A percentile compares a stretch with the other conserved stretches of the same genome.
Conservation (phyloP, 148 eudicot species). For the Cornus florida region DNA sequence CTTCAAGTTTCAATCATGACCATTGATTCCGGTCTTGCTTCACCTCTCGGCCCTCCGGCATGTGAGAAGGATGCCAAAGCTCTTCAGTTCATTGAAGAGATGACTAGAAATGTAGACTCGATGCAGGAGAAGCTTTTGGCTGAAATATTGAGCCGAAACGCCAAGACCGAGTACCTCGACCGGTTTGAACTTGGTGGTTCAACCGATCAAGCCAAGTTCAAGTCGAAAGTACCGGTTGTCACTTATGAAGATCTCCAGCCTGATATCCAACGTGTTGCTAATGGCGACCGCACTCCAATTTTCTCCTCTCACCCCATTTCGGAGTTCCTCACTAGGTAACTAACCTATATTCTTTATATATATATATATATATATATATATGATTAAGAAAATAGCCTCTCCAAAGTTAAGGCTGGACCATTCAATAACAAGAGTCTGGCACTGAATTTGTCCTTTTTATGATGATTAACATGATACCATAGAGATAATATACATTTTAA, state of each 20-base stretch:
- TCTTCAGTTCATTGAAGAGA: slow-evolving; percentile 52
- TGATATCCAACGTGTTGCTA: slow-evolving; percentile 59
- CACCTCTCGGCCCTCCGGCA: slow-evolving; percentile 26
- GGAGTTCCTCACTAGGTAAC: slow-evolving; percentile 69
- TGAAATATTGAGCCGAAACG: slow-evolving; percentile 56
- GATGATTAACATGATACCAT: too few relatives aligned
- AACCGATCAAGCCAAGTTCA: slow-evolving; percentile 38
- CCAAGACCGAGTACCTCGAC: slow-evolving; percentile 51
- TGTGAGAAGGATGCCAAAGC: slow-evolving; percentile 40
- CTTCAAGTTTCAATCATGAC: slow-evolving; percentile 17
- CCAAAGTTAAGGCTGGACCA: too few relatives aligned
- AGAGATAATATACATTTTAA: too few relatives aligned
- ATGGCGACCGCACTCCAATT: slow-evolving; percentile 68
- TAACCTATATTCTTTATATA: not conserved
- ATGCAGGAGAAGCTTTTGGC: slow-evolving; percentile 57
- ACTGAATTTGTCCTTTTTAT: too few relatives aligned
- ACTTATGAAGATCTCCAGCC: slow-evolving; percentile 59
- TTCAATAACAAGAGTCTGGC: too few relatives aligned
- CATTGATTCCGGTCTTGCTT: slow-evolving; percentile 14
- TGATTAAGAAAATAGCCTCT: too few relatives aligned
- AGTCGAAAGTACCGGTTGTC: slow-evolving; percentile 46
- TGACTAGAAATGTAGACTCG: slow-evolving; percentile 40
- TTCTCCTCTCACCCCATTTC: slow-evolving; percentile 57
- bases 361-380: not conserved
- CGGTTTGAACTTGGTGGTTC: slow-evolving; percentile 28